A percentile compares a stretch with the other conserved stretches of the same genome.
phyloP scores from a whole-genome alignment of 345 rosid species.

The Psidium guajava region DNA sequence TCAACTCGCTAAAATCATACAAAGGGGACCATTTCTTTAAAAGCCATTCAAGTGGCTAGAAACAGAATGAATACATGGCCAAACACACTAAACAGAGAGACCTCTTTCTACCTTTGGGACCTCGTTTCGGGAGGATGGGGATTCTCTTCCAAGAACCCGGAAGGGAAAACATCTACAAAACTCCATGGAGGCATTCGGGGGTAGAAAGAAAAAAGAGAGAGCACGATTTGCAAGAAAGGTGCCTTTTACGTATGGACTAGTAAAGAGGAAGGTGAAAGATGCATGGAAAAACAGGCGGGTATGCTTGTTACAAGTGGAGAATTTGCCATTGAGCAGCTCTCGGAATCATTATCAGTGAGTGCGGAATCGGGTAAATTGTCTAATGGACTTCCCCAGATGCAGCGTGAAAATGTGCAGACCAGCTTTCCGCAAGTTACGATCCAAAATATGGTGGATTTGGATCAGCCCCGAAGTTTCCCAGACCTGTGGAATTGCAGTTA shows the following conservation, averaged over 20 bases:
- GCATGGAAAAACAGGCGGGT: conserved; percentile 71
- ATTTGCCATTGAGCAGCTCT: conserved; percentile 75
- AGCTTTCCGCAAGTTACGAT: conserved; percentile 79
- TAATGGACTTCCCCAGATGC: conserved; percentile 54
- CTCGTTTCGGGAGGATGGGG: too few relatives aligned
- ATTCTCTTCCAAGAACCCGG: too few relatives aligned
- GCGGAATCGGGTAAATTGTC: conserved; percentile 49
- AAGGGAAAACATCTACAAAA: too few relatives aligned
- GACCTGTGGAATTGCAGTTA: conserved; percentile 89
- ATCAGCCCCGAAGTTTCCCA: conserved; percentile 90
- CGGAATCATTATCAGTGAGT: conserved; percentile 71
- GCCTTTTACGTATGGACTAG: too few relatives aligned
- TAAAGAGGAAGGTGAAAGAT: conserved; percentile 59
- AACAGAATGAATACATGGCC: not conserved
- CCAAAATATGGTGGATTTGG: conserved; percentile 80
- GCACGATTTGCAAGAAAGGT: too few relatives aligned
- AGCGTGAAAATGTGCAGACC: conserved; percentile 58
- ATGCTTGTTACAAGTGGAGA: conserved; percentile 60
- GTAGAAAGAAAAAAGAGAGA: too few relatives aligned
- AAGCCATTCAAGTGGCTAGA: not conserved
- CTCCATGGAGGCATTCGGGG: too few relatives aligned
- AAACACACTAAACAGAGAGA: not conserved
- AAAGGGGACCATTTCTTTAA: not conserved
- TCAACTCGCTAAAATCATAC: not conserved
- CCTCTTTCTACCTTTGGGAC: conserved; percentile 9